Base-by-base conservation (phyloP, 1,284 basidiomycete species). In the Puccinia hordei region DNA sequence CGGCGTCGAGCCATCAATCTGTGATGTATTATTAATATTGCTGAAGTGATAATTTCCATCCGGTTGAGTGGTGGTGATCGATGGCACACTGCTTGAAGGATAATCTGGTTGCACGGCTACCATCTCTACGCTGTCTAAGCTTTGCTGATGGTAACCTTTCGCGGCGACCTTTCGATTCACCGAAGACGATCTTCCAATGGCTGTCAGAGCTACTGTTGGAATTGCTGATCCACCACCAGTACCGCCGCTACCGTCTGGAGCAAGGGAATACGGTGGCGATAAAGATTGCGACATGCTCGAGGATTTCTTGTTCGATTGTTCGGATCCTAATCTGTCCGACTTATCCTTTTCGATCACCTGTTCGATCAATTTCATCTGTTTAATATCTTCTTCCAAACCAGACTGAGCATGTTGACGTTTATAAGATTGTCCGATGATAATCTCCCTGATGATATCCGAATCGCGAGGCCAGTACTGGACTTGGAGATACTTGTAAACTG, bases 391-490 rank as follows among this genome's bases (percentile, higher is more conserved):
- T 38, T 80, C 77, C 10, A 80, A 61, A 24, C 68, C 77, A 49
- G 44, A 41, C 30, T 46, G 66, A 27, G 30, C 33, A 30, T 46
- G 41, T 33, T 68, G 69, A 44, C 41, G n/a, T 65, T 66, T 51
- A 35, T 68, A 61, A n/a, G 55, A 63, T 73, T 71, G 38, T 9
- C 79, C 79, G 44, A 80, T 74, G 17, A 80, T 66, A 33, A 80
- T 74, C 30, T 80, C 79, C 51, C 79, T 55, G 65, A 80, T 80
- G 24, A 80, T 73, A 80, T 80, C 79, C 15, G 79, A 80, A 80
- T 94, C 93, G 22, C 90, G 87, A 5, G 93, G 92, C 72, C 85
- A 86, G 83, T 93, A 94, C 0, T 90, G 88, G 1, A 90, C 88
- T 22, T 88, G 87, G 74, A 90, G 84, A 85, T 89, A 93, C 84